Base-by-base conservation (phyloP, 352 stramenopile species). In the Phytophthora agathidicida region DNA sequence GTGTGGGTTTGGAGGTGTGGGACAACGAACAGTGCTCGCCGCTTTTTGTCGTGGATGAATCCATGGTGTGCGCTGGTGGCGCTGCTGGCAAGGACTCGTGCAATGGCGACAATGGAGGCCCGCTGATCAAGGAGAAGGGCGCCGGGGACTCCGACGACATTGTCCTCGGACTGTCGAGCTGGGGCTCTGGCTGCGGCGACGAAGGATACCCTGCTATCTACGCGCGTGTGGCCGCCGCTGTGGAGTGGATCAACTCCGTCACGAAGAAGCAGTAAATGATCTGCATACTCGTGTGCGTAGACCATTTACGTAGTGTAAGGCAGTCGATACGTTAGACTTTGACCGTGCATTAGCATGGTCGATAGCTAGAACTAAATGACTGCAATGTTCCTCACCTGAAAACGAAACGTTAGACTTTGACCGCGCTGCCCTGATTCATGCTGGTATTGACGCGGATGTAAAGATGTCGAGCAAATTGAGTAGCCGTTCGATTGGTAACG, bases 51-150 rank as follows among this genome's bases (percentile, higher is more conserved):
- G 43, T 77, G 1, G 69, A 79, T 37, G 30, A 43, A 37, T 64
- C 71, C 20, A 75, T 80, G 62, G 17, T 83, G 8, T 88, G 72
- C 37, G 75, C 75, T 22, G 75, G 77, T 20, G 68, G 75, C 3
- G 33, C 61, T 7, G 45, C 38, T 45, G 48, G 46, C 17, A 59
- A 45, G 47, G 56, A 52, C 26, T 39, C 47, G 3, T 88, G 77
- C 67, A 58, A 75, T 55, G 73, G 65, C 26, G 75, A 83, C 65
- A 78, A 60, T 17, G 77, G 77, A 8, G 65, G 75, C 10, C 70
- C 77, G 9, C 55, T 88, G 9, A 67, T 71, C 14, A 43, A 68
- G 30, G 55, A 74, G 24, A 49, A 37, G 13, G 33, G 30, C 7
- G 27, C 39, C 14, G 56, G 46, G 3, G 53, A 63, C 20, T 31